A percentile compares a stretch with the other conserved stretches of the same genome.
These are phyloP conservation scores for Ilyonectria sp. DNA, from an alignment of 2,329 filamentous ascomycete species.

Conservation along the genomic window DNA sequence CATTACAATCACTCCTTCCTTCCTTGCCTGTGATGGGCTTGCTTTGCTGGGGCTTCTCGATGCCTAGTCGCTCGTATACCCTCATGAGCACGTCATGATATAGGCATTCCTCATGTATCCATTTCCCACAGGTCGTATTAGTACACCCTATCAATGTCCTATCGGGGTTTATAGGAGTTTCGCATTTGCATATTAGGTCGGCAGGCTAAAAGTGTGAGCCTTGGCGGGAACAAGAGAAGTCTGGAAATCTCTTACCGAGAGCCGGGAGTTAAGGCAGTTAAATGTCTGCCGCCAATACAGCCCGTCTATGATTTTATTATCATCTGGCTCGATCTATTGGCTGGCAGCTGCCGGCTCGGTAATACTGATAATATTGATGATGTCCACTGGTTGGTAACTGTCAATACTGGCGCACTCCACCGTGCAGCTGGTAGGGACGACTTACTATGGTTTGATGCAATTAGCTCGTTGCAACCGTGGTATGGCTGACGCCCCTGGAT, in stretches of 20 bases:
- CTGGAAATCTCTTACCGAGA: slow-evolving; percentile 65
- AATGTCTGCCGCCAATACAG: slow-evolving; percentile 77
- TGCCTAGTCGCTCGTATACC: too few relatives aligned
- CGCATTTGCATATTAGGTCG: slow-evolving; percentile 71
- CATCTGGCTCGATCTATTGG: slow-evolving; percentile 79
- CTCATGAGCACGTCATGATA: too few relatives aligned
- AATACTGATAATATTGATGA: slow-evolving; percentile 81
- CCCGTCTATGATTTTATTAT: slow-evolving; percentile 72
- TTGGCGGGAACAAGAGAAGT: slow-evolving; percentile 40
- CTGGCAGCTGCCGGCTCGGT: slow-evolving; percentile 75
- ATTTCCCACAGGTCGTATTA: slow-evolving; percentile 67
- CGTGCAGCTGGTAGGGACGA: slow-evolving; percentile 20
- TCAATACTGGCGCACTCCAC: slow-evolving; percentile 28
- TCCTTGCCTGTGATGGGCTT: too few relatives aligned
- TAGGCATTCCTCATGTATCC: too few relatives aligned
- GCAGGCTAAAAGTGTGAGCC: slow-evolving; percentile 60
- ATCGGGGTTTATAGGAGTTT: slow-evolving; percentile 73
- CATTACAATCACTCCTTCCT: too few relatives aligned
- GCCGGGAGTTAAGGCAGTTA: slow-evolving; percentile 68
- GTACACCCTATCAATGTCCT: slow-evolving; percentile 72
- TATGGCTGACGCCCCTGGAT: slow-evolving; percentile 73
- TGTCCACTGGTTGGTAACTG: slow-evolving; percentile 68
- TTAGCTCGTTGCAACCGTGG: slow-evolving; percentile 77
- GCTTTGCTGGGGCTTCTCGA: too few relatives aligned
- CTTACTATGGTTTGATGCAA: slow-evolving; percentile 80